Base-by-base conservation (phyloP, 2,329 filamentous ascomycete species). In the Trichoderma hamatum region DNA sequence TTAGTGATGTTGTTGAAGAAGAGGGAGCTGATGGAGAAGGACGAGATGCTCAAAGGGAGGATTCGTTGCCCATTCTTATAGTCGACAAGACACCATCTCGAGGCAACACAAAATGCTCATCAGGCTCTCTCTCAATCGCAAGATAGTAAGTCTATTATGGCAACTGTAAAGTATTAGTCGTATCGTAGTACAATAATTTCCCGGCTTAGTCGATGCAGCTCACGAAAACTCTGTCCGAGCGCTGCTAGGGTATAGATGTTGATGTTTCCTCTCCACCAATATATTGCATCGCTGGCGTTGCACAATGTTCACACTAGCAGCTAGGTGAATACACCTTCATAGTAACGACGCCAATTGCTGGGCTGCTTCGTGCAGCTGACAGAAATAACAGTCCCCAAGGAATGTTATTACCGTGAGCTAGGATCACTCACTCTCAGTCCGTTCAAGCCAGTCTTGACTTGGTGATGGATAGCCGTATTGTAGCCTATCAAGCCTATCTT, bases 41-140 rank as follows among this genome's bases (percentile, higher is more conserved):
- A 49, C 5, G 0, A 16, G 16, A 43, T 39, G 19, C 19, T n/a
- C 26, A 28, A 26, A 26, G 16, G 36, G 13, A 58, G 28, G 30
- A 24, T 24, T 55, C 6, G 24, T 43, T n/a, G 6, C n/a, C 26
- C 62, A 32, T 66, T 49, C 52, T 66, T 66, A 58, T 56, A 66
- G 52, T 56, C 26, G 9, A 66, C 26, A 26, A 19, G 1, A 26
- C 21, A 16, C 30, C 52, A 21, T n/a, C 4, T 26, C 21, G 19
- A 43, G 9, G 61, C 61, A 64, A 21, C 49, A 64, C 61, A 32
- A 43, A 34, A 55, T 64, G 19, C 19, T 9, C 6, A 36, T 21
- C 7, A 21, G 30, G 30, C 52, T 2, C 3, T 16, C 19, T 39
- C 4, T 9, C 24, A 3, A 43, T n/a, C 39, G 19, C 21, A 51